Percentiles rank a stretch among this genome's conserved stretches.
Conservation (phyloP, 257 asterid genomes). For the Primulina eburnea region DNA sequence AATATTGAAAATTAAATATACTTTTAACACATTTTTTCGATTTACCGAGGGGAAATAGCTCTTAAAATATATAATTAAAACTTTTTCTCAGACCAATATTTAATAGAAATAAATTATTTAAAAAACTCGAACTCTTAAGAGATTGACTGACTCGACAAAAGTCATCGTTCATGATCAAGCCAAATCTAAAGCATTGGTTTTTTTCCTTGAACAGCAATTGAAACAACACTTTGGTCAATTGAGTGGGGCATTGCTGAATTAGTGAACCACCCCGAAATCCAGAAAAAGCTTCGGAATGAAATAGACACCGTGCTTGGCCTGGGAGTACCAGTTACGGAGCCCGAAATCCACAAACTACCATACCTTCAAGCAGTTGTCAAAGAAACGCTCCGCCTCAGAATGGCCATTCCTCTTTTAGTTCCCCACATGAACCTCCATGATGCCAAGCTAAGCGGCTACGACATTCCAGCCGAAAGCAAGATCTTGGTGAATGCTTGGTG, state of each 20-base stretch:
- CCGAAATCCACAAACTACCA: conserved; percentile 61
- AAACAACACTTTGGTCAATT: conserved; percentile 80
- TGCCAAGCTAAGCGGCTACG: conserved; percentile 64
- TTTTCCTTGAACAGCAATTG: conserved; percentile 55
- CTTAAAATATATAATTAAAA: too few species aligned
- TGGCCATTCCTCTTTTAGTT: conserved; percentile 81
- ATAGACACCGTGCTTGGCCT: conserved; percentile 62
- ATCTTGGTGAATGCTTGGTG: conserved; percentile 82
- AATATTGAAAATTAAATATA: too few species aligned
- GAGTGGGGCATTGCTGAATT: conserved; percentile 89
- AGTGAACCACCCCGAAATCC: conserved; percentile 79
- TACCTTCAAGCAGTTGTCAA: conserved; percentile 82
- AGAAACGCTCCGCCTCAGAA: conserved; percentile 73
- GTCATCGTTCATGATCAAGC: background rate
- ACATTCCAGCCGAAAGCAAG: conserved; percentile 90
- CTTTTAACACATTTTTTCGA: too few species aligned
- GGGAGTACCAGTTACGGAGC: conserved; percentile 64
- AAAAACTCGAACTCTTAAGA: too few species aligned
- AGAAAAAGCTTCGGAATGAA: conserved; percentile 60
- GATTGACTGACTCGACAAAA: too few species aligned
- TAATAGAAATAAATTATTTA: too few species aligned
- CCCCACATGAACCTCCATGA: conserved; percentile 94
- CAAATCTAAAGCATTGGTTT: background rate
- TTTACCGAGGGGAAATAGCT: too few species aligned
- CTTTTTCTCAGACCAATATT: too few species aligned